phyloP scores from a whole-genome alignment of 305 asterid genomes.

The Salvia sclarea region DNA sequence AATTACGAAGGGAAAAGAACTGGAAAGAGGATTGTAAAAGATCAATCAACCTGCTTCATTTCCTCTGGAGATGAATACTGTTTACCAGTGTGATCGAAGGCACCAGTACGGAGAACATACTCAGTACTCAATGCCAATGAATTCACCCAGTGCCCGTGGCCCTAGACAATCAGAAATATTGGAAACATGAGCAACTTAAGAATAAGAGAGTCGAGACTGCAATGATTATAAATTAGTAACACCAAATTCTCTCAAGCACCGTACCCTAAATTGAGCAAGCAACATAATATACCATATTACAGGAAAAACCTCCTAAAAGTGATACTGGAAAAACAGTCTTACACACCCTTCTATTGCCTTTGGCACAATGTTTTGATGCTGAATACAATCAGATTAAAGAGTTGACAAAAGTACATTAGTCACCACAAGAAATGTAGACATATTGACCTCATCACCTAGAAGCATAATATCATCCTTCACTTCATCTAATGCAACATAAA shows the following conservation, averaged over 20 bases:
- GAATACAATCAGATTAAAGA: not conserved
- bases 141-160: slow-evolving; percentile 99
- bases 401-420: slow-evolving; percentile 10
- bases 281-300: not conserved
- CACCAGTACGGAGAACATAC: slow-evolving; percentile 93
- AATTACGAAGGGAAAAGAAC: slow-evolving; percentile 3
- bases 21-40: slow-evolving; percentile 10
- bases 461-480: not conserved
- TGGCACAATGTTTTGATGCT: not conserved
- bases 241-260: slow-evolving; percentile 14
- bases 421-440: not conserved
- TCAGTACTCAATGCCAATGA: slow-evolving; percentile 95
- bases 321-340: not conserved
- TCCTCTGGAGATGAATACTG: slow-evolving; percentile 78
- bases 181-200: slow-evolving; percentile 19
- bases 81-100: slow-evolving; percentile 82
- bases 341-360: slow-evolving; percentile 8
- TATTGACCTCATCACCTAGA: not conserved
- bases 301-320: not conserved
- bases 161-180: slow-evolving; percentile 48
- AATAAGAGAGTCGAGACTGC: not conserved
- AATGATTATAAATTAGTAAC: slow-evolving; percentile 20
- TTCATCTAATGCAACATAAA: not conserved
- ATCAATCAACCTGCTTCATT: slow-evolving; percentile 76
- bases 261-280: slow-evolving; percentile 19